Evolutionary conservation across 768 basidiomycete species (phyloP).

Genomic region (Thelephora ganbajun): DNA sequence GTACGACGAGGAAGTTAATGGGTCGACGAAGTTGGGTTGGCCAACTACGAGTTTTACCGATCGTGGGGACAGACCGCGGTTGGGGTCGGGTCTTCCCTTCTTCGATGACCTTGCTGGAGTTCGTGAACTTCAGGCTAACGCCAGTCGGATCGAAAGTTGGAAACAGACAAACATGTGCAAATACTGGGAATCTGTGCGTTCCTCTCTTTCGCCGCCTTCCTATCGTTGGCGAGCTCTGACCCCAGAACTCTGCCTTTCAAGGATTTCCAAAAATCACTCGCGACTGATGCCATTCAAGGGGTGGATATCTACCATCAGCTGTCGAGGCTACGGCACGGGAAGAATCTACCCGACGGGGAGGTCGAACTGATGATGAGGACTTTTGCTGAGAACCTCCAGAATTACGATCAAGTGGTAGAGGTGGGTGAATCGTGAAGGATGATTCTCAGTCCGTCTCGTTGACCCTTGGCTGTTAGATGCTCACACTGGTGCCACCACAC

Average conservation of each 20-base stretch:
- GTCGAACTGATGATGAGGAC: constrained; percentile 60
- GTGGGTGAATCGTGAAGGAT: constrained; percentile 27
- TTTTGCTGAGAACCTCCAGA: constrained; percentile 54
- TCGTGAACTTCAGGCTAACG: constrained; percentile 64
- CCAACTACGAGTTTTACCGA: constrained; percentile 42
- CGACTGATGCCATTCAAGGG: constrained; percentile 49
- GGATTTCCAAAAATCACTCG: constrained; percentile 51
- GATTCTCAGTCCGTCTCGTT: constrained; percentile 1
- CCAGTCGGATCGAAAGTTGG: constrained; percentile 89
- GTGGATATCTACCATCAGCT: constrained; percentile 85
- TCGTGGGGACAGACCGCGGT: constrained; percentile 24
- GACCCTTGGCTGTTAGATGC: constrained; percentile 41
- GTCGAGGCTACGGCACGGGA: constrained; percentile 61
- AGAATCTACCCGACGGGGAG: constrained; percentile 60
- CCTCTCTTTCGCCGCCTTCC: neutral
- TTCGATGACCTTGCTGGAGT: constrained; percentile 50
- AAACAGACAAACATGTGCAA: constrained; percentile 69
- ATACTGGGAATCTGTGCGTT: constrained; percentile 26
- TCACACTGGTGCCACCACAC: constrained; percentile 63
- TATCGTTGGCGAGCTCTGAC: constrained; percentile 6
- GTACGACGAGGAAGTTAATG: constrained; percentile 75
- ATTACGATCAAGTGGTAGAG: constrained; percentile 85
- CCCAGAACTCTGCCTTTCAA: constrained; percentile 16
- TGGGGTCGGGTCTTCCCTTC: constrained; percentile 79
- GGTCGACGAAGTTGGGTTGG: constrained; percentile 64